Evolutionary conservation across 495 filamentous ascomycete genomes (phyloP), one percentile per base, ranked within the genome.

Genomic region (Hyaloscypha bicolor): DNA sequence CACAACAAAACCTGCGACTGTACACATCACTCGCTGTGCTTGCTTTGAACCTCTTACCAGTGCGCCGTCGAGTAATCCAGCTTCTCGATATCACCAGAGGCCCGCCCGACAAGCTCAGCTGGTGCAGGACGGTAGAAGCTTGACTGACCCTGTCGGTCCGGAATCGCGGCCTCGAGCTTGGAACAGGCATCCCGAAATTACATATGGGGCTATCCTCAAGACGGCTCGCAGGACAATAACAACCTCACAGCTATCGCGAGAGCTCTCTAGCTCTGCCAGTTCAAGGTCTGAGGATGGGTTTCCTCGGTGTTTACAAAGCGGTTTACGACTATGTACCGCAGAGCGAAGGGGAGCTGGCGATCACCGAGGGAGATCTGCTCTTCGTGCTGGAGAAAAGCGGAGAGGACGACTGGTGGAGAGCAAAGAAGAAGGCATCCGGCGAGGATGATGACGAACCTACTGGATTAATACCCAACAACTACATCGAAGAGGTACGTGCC

Each of bases 361-460:
- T 99, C 68, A 80, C 82, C 64, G 94, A 97, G 74, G 95, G 94
- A 64, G 96, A 99, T 76, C 71, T 97, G 57, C 86, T 99, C 51
- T 98, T 94, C 76, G 83, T 99, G 37, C 82, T 98, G 58, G 93
- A 98, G 71, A 97, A 96, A 82, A 93, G 87, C 75, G 76, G 79
- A 32, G 93, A 97, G 6, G 94, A 97, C 81, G 92, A 92, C 74
- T 97, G 94, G 94, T 98, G 94, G 94, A 97, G 91, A 76, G 94
- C 91, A 22, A 97, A 97, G 84, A 97, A 97, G 86, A 97, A 94
- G 85, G 92, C 91, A 35, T 85, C 86, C n/a, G 85, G 79, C 52
- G 93, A 96, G 29, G 95, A 97, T 62, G 93, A 97, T 35, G 95
- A 97, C 60, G 95, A 99, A 76, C 95, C 95, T 4, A 88, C 93